Evolutionary conservation across 352 stramenopile genomes (phyloP).

Genomic region (Paralagenidium karlingii): DNA sequence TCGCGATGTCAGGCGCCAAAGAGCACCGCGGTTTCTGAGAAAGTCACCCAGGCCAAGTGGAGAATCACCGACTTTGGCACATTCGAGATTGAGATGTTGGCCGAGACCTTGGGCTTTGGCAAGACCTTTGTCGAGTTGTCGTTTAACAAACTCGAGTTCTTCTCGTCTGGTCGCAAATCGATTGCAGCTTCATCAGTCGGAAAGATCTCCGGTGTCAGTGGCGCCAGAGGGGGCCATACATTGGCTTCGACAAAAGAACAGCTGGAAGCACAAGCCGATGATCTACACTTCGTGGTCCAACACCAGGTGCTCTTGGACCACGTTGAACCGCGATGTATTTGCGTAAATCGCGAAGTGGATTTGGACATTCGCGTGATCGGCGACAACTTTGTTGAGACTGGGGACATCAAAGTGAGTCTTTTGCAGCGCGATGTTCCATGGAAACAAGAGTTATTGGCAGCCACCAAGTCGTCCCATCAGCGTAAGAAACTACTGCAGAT

Average conservation of each 20-base stretch:
- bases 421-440: constrained; percentile 20
- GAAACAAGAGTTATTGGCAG: background rate
- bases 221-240: no score
- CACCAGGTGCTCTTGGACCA: constrained; percentile 25
- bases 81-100: constrained; percentile 52
- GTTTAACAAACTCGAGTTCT: constrained; percentile 37
- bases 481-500: no score
- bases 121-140: constrained; percentile 29
- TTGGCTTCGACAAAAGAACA: no score
- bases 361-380: constrained; percentile 42
- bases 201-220: no score
- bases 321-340: constrained; percentile 41
- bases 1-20: constrained; percentile 24
- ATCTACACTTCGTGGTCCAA: constrained; percentile 29
- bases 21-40: constrained; percentile 32
- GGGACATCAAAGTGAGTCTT: constrained; percentile 40
- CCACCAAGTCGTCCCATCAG: no score
- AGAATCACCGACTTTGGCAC: constrained; percentile 31
- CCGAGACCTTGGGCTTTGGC: constrained; percentile 37
- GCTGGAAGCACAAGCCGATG: constrained; percentile 23
- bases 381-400: constrained; percentile 44
- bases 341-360: constrained; percentile 34
- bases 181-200: no score
- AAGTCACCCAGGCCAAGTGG: constrained; percentile 35
- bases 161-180: no score